phyloP scores from a whole-genome alignment of 2,329 filamentous ascomycete species.

The Teratosphaeria destructans region DNA sequence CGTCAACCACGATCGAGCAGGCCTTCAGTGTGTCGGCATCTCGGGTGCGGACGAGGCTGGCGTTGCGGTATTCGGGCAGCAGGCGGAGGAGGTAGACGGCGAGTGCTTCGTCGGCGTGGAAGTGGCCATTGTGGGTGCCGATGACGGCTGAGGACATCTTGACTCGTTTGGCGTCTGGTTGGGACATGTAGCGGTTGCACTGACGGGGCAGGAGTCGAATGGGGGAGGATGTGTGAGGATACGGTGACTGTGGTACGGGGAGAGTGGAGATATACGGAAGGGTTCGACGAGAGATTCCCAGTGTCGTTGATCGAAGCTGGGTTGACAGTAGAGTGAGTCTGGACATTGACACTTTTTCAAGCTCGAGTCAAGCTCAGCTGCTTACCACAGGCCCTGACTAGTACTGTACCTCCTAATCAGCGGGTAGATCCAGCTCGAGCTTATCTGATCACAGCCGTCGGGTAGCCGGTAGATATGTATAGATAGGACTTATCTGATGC shows the following conservation, averaged over 20 bases:
- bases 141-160: slow-evolving; percentile 61
- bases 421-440: neutral
- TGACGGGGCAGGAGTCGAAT: no score
- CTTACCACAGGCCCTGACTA: neutral
- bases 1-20: slow-evolving; percentile 94
- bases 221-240: no score
- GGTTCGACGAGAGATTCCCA: neutral
- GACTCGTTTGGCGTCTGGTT: slow-evolving; percentile 58
- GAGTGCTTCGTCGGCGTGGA: slow-evolving; percentile 96
- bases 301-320: neutral
- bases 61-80: slow-evolving; percentile 67
- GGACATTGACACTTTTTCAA: neutral
- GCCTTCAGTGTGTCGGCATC: slow-evolving; percentile 66
- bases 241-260: no score
- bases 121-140: slow-evolving; percentile 95
- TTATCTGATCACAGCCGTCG: neutral
- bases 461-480: no score
- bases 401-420: neutral
- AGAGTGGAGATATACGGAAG: no score
- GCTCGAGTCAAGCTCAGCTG: no score
- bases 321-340: neutral
- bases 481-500: no score
- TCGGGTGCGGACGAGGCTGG: slow-evolving; percentile 73
- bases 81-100: slow-evolving; percentile 91
- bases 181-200: slow-evolving; percentile 3